Base-by-base conservation (phyloP, 805 yeast genomes). In the Cyberlindnera euphorbiae region DNA sequence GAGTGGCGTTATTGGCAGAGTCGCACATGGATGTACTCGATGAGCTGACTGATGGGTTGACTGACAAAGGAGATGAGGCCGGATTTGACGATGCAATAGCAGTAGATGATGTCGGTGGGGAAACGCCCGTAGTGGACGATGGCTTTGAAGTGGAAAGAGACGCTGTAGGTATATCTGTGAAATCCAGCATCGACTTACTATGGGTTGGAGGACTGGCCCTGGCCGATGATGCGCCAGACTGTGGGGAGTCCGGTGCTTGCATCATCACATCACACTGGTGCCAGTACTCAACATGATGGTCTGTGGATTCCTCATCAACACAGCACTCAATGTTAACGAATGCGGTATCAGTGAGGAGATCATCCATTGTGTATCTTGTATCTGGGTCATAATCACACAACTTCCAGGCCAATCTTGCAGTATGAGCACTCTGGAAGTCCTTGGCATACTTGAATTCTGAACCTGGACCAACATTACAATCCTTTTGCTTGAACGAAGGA, bases 371-470 rank as follows among this genome's bases (percentile, higher is more conserved):
- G 52, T 77, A 76, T 43, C 94, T 65, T 7, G 73, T 64, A 2
- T 49, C 51, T 0, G 71, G 64, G 17, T 74, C 62, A 4, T 87
- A 86, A 50, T 82, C 88, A 48, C 82, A 74, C 34, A 83, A 58
- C 55, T 82, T 73, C 87, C 89, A 82, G 8, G 85, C 78, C 6
- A 69, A 77, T 49, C 93, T 67, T 2, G 88, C 75, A 17, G 81
- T 78, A 10, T 79, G 79, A 1, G 72, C 56, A 28, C 71, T 69
- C 22, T 71, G 71, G 57, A 72, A 78, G 41, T 69, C 77, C 38
- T 75, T 70, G 0, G 87, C 88, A 67, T 75, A 75, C 48, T 73
- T 76, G 56, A 77, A 82, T 51, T 84, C 93, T 5, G 72, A 58
- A 13, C 90, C 89, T 1, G 93, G 93, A 3, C 80, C 79, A 39